phyloP scores from a whole-genome alignment of 1,139 yeast genomes.

The Pichia sp. region DNA sequence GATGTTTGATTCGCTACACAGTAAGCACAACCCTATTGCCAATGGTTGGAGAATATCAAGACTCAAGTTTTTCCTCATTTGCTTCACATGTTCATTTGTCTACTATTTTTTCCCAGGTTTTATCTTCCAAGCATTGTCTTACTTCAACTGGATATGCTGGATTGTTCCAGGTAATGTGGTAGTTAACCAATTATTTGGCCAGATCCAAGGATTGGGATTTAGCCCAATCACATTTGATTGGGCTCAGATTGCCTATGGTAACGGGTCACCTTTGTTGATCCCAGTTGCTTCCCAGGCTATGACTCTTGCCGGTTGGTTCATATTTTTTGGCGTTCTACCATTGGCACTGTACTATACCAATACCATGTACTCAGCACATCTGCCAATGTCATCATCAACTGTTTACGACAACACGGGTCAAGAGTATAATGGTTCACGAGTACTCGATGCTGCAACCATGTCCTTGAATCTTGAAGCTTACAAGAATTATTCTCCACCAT shows the following conservation, averaged over 20 bases:
- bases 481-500: conserved; percentile 4
- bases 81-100: conserved; percentile 38
- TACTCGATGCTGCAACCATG: neutral
- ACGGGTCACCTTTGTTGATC: conserved; percentile 55
- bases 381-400: conserved; percentile 41
- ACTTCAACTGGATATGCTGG: conserved; percentile 55
- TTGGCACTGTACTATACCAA: conserved; percentile 46
- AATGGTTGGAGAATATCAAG: conserved; percentile 51
- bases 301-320: conserved; percentile 38
- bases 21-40: conserved; percentile 32
- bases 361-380: conserved; percentile 43
- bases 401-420: conserved; percentile 2
- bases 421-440: conserved; percentile 3
- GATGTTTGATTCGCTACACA: conserved; percentile 30
- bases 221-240: conserved; percentile 58
- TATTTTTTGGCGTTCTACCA: conserved; percentile 44
- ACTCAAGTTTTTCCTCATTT: conserved; percentile 43
- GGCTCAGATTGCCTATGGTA: conserved; percentile 48
- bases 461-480: conserved; percentile 4
- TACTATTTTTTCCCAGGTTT: conserved; percentile 60
- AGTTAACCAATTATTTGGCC: conserved; percentile 60
- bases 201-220: conserved; percentile 45
- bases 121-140: conserved; percentile 46
- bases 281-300: conserved; percentile 57
- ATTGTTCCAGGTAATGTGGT: conserved; percentile 49